Conservation (phyloP, 331 rosid genomes). For the Dryas integrifolia region DNA sequence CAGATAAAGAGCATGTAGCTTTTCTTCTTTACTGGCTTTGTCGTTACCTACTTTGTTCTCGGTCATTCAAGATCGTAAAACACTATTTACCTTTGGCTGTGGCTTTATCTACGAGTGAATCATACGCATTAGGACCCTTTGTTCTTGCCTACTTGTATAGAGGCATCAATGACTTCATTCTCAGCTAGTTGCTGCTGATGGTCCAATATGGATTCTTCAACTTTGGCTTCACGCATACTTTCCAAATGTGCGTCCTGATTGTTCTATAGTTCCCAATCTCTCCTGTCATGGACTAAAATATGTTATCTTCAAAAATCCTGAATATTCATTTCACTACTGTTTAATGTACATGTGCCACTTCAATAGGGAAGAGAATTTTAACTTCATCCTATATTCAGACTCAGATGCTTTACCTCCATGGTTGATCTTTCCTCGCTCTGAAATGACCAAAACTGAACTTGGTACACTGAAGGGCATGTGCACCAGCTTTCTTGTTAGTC, state of each 20-base stretch:
- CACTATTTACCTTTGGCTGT: constrained; percentile 15
- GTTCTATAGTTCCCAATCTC: neutral
- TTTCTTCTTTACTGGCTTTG: constrained; percentile 15
- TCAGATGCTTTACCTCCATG: constrained; percentile 12
- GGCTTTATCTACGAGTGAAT: constrained; percentile 16
- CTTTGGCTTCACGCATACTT: constrained; percentile 18
- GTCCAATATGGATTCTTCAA: constrained; percentile 18
- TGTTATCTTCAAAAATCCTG: neutral
- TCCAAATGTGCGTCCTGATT: constrained; percentile 8
- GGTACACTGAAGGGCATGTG: constrained; percentile 1
- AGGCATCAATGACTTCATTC: constrained; percentile 15
- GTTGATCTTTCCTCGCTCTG: constrained; percentile 7
- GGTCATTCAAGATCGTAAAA: constrained; percentile 4
- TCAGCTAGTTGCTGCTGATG: neutral
- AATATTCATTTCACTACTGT: neutral
- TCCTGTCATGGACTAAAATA: constrained; percentile 8
- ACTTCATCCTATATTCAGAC: constrained; percentile 13
- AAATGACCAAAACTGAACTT: neutral
- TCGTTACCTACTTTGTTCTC: constrained; percentile 5
- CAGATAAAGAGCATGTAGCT: constrained; percentile 13
- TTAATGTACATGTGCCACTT: neutral
- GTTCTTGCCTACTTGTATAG: constrained; percentile 19
- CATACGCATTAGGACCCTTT: constrained; percentile 8
- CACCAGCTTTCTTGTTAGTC: constrained; percentile 14
- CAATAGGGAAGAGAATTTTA: constrained; percentile 3